Conservation (phyloP, 2,329 filamentous ascomycete species). For the Fusarium gaditjirri region DNA sequence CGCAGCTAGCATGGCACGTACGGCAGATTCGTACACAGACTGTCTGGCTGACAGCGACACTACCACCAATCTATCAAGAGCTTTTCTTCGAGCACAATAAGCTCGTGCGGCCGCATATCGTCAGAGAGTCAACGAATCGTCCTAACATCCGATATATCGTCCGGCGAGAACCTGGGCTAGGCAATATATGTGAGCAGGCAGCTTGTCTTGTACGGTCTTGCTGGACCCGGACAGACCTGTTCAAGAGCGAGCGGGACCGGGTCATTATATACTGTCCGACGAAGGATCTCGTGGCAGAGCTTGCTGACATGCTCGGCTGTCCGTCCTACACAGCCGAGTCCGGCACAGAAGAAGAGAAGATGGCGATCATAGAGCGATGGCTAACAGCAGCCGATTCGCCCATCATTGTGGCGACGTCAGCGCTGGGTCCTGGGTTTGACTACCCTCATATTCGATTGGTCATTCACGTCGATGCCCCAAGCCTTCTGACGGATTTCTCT, state of each 20-base stretch:
- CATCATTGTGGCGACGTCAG: too few species aligned
- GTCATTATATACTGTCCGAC: background rate
- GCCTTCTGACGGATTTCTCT: too few species aligned
- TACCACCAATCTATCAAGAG: too few species aligned
- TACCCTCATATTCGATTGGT: too few species aligned
- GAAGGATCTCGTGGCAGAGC: background rate
- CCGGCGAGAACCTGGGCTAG: background rate
- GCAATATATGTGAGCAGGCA: background rate
- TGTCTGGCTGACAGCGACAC: too few species aligned
- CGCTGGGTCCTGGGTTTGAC: too few species aligned
- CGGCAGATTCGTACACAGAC: too few species aligned
- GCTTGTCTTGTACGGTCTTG: background rate
- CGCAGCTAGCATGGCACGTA: too few species aligned
- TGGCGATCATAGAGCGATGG: background rate
- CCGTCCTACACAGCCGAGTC: background rate
- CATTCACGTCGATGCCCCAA: too few species aligned
- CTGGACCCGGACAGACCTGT: background rate
- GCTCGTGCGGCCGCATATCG: background rate
- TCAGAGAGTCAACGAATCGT: background rate
- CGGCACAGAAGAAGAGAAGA: background rate
- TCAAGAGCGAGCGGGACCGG: background rate
- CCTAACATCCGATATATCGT: too few species aligned
- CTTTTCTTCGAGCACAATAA: too few species aligned
- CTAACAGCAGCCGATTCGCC: background rate
- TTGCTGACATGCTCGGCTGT: background rate